Conservation (phyloP, 2,329 filamentous ascomycete species). For the Sclerotinia trifoliorum region DNA sequence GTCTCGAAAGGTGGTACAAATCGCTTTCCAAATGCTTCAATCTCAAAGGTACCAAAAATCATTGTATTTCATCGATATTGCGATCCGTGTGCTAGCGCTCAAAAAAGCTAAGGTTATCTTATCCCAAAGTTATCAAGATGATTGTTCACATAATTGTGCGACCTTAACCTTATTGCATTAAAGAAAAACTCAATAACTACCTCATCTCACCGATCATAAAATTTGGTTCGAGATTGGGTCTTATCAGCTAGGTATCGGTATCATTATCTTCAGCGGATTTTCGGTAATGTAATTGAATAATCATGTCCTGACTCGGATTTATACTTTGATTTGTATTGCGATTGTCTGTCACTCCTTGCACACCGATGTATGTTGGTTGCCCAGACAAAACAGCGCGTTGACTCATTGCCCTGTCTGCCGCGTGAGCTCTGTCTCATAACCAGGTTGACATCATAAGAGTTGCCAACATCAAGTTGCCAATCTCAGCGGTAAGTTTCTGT, state of each 20-base stretch:
- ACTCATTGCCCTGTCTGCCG: slow-evolving; percentile 3
- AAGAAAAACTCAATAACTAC: not conserved
- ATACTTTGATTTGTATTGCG: slow-evolving; percentile 9
- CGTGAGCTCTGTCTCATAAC: slow-evolving; percentile 18
- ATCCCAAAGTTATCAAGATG: not conserved
- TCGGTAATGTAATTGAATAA: slow-evolving; percentile 3
- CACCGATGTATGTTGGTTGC: slow-evolving; percentile 21
- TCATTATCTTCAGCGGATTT: not conserved
- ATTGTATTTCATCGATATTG: too few relatives aligned
- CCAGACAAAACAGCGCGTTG: slow-evolving; percentile 17
- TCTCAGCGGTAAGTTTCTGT: slow-evolving; percentile 3
- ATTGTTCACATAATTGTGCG: not conserved
- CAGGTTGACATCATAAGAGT: not conserved
- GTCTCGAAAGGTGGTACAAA: not conserved
- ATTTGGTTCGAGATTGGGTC: not conserved
- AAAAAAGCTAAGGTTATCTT: not conserved
- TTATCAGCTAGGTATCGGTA: not conserved
- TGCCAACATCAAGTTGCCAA: slow-evolving; percentile 10
- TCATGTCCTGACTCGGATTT: not conserved
- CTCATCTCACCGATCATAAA: not conserved
- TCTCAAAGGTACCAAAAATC: not conserved
- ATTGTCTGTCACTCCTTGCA: slow-evolving; percentile 10
- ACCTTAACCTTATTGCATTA: not conserved
- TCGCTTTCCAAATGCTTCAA: not conserved
- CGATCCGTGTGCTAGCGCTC: not conserved